phyloP scores from a whole-genome alignment of 2,329 filamentous ascomycete species.

The Fusarium buharicum region DNA sequence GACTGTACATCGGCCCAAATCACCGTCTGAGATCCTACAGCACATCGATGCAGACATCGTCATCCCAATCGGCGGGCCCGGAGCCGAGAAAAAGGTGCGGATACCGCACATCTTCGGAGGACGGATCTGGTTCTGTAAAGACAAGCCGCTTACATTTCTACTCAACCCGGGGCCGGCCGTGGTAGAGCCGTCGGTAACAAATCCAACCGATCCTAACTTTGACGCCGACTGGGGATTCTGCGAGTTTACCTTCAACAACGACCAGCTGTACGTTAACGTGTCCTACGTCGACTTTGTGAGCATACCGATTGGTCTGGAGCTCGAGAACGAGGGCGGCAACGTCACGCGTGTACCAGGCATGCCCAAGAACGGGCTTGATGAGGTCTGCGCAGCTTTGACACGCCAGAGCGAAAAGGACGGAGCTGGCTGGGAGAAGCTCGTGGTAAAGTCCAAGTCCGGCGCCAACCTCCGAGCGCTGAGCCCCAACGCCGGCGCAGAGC shows the following conservation, averaged over 20 bases:
- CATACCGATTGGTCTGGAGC: slow-evolving; percentile 68
- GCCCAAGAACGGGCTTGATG: slow-evolving; percentile 57
- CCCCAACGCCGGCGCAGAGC: slow-evolving; percentile 61
- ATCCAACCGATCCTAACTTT: slow-evolving; percentile 71
- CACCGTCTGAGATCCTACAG: slow-evolving; percentile 62
- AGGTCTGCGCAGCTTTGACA: slow-evolving; percentile 57
- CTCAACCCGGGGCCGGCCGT: slow-evolving; percentile 77
- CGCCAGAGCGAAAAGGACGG: slow-evolving; percentile 59
- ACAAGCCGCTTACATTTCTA: slow-evolving; percentile 70
- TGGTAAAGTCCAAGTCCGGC: slow-evolving; percentile 55
- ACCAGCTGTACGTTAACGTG: slow-evolving; percentile 74
- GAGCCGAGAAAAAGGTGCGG: slow-evolving; percentile 67
- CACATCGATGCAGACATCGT: slow-evolving; percentile 67
- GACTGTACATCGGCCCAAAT: slow-evolving; percentile 72
- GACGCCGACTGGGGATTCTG: slow-evolving; percentile 72
- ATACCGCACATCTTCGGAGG: slow-evolving; percentile 77
- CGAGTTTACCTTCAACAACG: slow-evolving; percentile 73
- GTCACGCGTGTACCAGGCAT: slow-evolving; percentile 62
- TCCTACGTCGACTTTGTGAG: slow-evolving; percentile 80
- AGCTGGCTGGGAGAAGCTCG: slow-evolving; percentile 63
- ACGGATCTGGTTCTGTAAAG: slow-evolving; percentile 76
- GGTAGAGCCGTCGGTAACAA: slow-evolving; percentile 79
- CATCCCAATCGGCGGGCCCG: slow-evolving; percentile 71
- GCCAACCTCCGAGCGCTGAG: slow-evolving; percentile 62
- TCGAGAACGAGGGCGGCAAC: slow-evolving; percentile 59